Evolutionary conservation across 148 eudicot species (phyloP), one percentile per base, ranked within the genome.

Genomic region (Amaranthus hypochondriacus): DNA sequence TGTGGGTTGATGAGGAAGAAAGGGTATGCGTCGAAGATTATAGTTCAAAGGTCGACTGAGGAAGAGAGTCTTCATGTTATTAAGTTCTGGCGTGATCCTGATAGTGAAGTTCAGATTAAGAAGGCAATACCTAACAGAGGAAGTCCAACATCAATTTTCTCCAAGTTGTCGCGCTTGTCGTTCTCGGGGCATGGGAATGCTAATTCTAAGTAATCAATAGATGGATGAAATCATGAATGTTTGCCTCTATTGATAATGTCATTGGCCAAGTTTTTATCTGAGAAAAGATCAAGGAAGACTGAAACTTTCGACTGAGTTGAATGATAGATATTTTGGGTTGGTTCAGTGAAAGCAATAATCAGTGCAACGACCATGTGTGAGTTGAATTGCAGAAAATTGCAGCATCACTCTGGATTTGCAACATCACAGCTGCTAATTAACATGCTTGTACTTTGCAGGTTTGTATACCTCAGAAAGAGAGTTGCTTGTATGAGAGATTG

Each of bases 71-170:
- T 95, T 70, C 93, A 86, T 66, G 75, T 92, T 4, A 86, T 95
- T 60, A 95, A 95, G 62, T 95, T 95, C 70, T 95, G 98, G 98
- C 88, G 95, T 49, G 95, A 91, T 79, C 58, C 81, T 50, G 88
- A 89, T 47, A 72, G 79, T 60, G 76, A 80, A 14, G 9, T 76
- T 47, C 91, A 82, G 84, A 78, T 51, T 12, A 77, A 83, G 77
- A 74, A 56, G 66, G 70, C 71, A 48, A 15, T 74, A 5, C 54
- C 62, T 10, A 78, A 72, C 52, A 83, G 72, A 68, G 70, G 66
- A 51, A 84, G 69, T 54, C 73, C 83, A n/a, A 56, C 78, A 6
- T 89, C 87, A 42, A 44, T 85, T 59, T 82, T 81, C 72, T 86
- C 89, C 18, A 83, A 72, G 51, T 72, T 88, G 43, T 65, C 79